phyloP scores from a whole-genome alignment of 306 rosid genomes.

The Fragaria ananassa region DNA sequence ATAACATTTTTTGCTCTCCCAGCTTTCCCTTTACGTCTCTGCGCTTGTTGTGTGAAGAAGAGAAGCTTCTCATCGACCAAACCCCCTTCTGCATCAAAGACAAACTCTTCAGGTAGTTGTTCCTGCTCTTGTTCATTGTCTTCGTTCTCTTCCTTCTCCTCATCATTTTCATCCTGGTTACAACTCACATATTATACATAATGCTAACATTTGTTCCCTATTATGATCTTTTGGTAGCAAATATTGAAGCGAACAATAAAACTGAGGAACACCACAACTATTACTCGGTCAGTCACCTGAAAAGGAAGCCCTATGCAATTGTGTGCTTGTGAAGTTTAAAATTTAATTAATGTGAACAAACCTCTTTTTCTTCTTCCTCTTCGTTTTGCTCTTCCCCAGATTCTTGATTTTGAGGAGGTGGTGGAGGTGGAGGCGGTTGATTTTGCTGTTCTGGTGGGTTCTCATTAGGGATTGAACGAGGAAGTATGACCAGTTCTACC shows the following conservation, averaged over 20 bases:
- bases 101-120: constrained; percentile 86
- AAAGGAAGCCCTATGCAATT: not conserved
- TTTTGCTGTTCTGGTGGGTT: constrained; percentile 91
- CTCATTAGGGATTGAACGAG: constrained; percentile 70
- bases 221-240: constrained; percentile 7
- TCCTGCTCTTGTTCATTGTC: constrained; percentile 82
- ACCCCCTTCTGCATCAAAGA: constrained; percentile 97
- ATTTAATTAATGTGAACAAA: constrained; percentile 27
- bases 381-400: constrained; percentile 78
- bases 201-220: constrained; percentile 22
- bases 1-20: constrained; percentile 98
- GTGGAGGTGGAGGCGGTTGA: constrained; percentile 96
- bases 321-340: not conserved
- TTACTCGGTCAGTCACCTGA: constrained; percentile 7
- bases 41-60: constrained; percentile 96
- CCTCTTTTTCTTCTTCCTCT: constrained; percentile 78
- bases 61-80: constrained; percentile 96
- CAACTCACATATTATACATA: constrained; percentile 14
- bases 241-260: not conserved
- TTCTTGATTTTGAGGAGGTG: constrained; percentile 95
- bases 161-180: constrained; percentile 60
- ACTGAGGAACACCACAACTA: not conserved
- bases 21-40: constrained; percentile 85
- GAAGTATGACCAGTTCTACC: constrained; percentile 95
- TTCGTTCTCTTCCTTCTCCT: constrained; percentile 54